Percentiles rank a stretch among this genome's conserved stretches.
phyloP scores from a whole-genome alignment of 441 rosid genomes.

The Arabidopsis lyrata region DNA sequence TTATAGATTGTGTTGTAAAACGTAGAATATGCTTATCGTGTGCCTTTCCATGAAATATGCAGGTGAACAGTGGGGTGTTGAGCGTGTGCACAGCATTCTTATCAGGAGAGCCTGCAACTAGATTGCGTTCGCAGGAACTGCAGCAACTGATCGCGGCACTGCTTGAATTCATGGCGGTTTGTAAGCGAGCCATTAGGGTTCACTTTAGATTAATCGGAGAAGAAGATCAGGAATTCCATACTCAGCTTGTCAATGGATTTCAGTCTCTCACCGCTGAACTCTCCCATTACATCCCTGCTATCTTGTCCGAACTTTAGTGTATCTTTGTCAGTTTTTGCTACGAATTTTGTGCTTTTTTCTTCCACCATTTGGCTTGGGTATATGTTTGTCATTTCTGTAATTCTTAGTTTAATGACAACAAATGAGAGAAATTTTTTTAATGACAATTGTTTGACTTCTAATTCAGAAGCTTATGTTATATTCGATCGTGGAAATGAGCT shows the following conservation, averaged over 20 bases:
- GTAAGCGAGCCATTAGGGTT: conserved; percentile 97
- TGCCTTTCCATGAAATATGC: conserved; percentile 36
- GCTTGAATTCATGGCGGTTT: conserved; percentile 98
- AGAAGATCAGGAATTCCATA: conserved; percentile 98
- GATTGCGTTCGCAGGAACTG: conserved; percentile 92
- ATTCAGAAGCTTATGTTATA: not conserved
- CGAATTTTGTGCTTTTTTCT: conserved; percentile 14
- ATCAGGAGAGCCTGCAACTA: conserved; percentile 98
- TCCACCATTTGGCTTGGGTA: conserved; percentile 15
- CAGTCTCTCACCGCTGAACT: conserved; percentile 99
- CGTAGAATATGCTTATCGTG: not conserved
- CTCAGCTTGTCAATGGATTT: conserved; percentile 97
- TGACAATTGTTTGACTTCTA: not conserved
- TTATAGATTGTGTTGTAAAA: not conserved
- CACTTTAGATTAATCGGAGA: conserved; percentile 94
- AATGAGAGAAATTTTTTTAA: not conserved
- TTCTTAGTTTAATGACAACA: not conserved
- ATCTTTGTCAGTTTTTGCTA: conserved; percentile 24
- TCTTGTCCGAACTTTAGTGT: conserved; percentile 91
- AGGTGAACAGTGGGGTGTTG: conserved; percentile 98
- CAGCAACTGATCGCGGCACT: conserved; percentile 99
- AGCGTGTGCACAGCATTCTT: conserved; percentile 96
- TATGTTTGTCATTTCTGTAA: conserved; percentile 10
- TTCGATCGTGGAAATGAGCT: not conserved
- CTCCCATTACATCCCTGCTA: conserved; percentile 98